These are phyloP conservation scores for Russula virescens DNA, from an alignment of 768 basidiomycete species.

Conservation along the genomic window DNA sequence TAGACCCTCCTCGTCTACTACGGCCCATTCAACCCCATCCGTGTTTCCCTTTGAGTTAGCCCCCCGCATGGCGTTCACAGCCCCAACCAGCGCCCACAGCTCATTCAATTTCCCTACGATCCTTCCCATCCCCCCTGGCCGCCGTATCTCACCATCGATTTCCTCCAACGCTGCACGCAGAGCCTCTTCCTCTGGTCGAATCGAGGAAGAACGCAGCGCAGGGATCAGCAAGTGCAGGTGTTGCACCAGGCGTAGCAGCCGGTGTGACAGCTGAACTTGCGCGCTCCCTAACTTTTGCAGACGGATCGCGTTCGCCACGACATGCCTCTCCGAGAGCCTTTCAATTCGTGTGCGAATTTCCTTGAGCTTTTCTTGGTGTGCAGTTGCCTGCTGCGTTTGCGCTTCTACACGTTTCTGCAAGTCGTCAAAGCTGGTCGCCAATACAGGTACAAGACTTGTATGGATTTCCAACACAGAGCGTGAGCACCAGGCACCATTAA, in stretches of 20 bases:
- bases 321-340: slow-evolving; percentile 54
- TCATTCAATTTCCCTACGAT: slow-evolving; percentile 73
- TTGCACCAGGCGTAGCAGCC: slow-evolving; percentile 62
- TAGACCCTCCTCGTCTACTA: slow-evolving; percentile 83
- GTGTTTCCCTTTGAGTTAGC: slow-evolving; percentile 38
- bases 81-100: slow-evolving; percentile 79
- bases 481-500: slow-evolving; percentile 5
- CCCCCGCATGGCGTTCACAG: slow-evolving; percentile 55
- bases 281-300: slow-evolving; percentile 54
- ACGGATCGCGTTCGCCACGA: slow-evolving; percentile 61
- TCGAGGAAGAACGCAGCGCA: slow-evolving; percentile 63
- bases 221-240: slow-evolving; percentile 79
- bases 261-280: slow-evolving; percentile 66
- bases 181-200: slow-evolving; percentile 76
- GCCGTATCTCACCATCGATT: slow-evolving; percentile 64
- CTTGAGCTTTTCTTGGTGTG: slow-evolving; percentile 64
- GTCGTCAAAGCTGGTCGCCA: slow-evolving; percentile 79
- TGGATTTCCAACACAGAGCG: not conserved
- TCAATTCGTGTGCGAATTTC: slow-evolving; percentile 64
- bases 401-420: slow-evolving; percentile 73
- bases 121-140: slow-evolving; percentile 46
- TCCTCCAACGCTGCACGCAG: slow-evolving; percentile 66
- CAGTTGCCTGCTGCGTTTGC: slow-evolving; percentile 58
- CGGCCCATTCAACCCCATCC: slow-evolving; percentile 63
- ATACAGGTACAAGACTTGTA: slow-evolving; percentile 65